A percentile compares a stretch with the other conserved stretches of the same genome.
Evolutionary conservation across 1,139 yeast genomes (phyloP).

Genomic region (Pichia cactophila): DNA sequence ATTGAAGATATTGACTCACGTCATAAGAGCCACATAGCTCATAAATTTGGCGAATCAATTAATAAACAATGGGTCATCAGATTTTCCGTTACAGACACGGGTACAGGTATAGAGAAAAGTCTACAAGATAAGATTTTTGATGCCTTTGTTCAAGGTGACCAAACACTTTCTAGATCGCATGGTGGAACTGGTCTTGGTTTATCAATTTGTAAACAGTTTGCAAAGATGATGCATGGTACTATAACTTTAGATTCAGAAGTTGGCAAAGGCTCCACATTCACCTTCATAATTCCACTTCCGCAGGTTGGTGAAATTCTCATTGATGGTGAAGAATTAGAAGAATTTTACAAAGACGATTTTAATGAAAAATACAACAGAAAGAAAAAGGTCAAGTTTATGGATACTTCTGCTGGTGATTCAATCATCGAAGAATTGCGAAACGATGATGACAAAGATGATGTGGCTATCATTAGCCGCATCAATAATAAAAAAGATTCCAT

Average conservation of each 20-base stretch:
- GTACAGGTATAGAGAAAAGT: slow-evolving; percentile 82
- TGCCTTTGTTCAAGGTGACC: slow-evolving; percentile 96
- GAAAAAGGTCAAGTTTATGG: slow-evolving; percentile 36
- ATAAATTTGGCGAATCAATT: slow-evolving; percentile 27
- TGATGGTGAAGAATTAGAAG: slow-evolving; percentile 26
- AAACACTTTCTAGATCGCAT: slow-evolving; percentile 79
- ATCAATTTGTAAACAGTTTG: slow-evolving; percentile 86
- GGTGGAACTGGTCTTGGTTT: slow-evolving; percentile 96
- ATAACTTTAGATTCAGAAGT: slow-evolving; percentile 59
- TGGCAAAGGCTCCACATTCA: slow-evolving; percentile 76
- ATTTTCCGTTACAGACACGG: slow-evolving; percentile 79
- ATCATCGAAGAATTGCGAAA: neutral
- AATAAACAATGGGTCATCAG: slow-evolving; percentile 54
- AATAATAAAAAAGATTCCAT: neutral
- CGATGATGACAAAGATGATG: neutral
- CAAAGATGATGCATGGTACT: slow-evolving; percentile 82
- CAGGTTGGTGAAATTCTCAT: slow-evolving; percentile 57
- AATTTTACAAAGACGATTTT: slow-evolving; percentile 40
- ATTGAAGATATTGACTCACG: slow-evolving; percentile 28
- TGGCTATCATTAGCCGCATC: neutral
- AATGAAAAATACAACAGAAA: slow-evolving; percentile 34
- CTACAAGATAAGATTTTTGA: slow-evolving; percentile 83
- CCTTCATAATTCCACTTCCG: slow-evolving; percentile 68
- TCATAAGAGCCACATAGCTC: slow-evolving; percentile 33
- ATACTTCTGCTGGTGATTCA: slow-evolving; percentile 15